Percentiles rank a stretch among this genome's conserved stretches.
Conservation (phyloP, 208 protist species). For the Wallacemonas sp. region DNA sequence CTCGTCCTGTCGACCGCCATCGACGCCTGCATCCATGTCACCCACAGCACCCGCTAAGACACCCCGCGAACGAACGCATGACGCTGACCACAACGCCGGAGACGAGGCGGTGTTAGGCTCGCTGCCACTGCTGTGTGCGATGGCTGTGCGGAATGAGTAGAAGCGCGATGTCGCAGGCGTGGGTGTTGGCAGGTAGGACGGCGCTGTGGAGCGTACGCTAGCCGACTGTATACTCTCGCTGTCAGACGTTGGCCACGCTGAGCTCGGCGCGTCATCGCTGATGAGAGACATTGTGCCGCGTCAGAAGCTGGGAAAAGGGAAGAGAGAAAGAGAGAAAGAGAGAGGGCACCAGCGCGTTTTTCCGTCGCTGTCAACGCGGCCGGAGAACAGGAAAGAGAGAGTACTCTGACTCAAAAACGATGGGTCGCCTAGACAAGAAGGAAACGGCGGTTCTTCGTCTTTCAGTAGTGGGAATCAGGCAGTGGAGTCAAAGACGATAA, state of each 20-base stretch:
- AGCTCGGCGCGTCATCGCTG: neutral
- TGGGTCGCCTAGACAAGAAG: too few relatives aligned
- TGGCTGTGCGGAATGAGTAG: conserved; percentile 7
- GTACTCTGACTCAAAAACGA: too few relatives aligned
- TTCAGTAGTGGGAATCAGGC: neutral
- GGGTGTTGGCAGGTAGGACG: neutral
- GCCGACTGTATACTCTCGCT: conserved; percentile 5
- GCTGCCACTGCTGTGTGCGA: neutral
- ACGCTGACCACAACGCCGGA: too few relatives aligned
- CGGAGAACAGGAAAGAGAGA: too few relatives aligned
- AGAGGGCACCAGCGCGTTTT: neutral
- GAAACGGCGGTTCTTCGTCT: too few relatives aligned
- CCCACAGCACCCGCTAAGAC: neutral
- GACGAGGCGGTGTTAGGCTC: neutral
- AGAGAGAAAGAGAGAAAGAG: neutral
- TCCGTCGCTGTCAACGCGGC: too few relatives aligned
- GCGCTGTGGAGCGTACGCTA: conserved; percentile 3
- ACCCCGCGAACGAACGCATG: too few relatives aligned
- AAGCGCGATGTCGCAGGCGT: neutral
- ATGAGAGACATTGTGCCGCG: neutral
- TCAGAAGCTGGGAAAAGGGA: neutral
- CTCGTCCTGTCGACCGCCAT: neutral
- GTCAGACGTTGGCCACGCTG: neutral
- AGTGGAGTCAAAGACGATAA: neutral
- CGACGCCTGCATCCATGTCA: neutral